These are phyloP conservation scores for Didymella segeticola DNA, from an alignment of 2,329 filamentous ascomycete genomes.

Conservation along the genomic window DNA sequence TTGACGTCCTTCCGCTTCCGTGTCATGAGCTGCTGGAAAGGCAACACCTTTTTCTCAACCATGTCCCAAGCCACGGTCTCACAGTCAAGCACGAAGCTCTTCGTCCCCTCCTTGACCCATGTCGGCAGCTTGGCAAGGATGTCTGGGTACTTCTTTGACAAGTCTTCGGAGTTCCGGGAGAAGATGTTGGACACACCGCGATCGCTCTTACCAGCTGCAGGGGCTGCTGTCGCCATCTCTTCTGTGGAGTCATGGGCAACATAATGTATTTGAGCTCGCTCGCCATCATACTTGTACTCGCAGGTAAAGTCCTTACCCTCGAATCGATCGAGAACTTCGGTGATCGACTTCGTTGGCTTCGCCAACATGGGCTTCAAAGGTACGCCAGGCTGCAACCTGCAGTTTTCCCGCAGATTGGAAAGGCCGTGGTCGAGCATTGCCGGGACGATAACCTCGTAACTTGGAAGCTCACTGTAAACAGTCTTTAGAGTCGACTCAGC, in stretches of 20 bases:
- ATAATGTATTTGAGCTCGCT: slow-evolving; percentile 98
- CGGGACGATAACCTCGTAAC: slow-evolving; percentile 93
- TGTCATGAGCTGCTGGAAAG: slow-evolving; percentile 98
- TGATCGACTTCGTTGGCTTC: slow-evolving; percentile 97
- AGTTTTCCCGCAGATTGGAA: slow-evolving; percentile 78
- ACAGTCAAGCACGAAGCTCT: slow-evolving; percentile 97
- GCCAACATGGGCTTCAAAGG: slow-evolving; percentile 98
- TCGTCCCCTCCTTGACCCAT: slow-evolving; percentile 90
- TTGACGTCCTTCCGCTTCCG: slow-evolving; percentile 98
- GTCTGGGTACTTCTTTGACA: slow-evolving; percentile 98
- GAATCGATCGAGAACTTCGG: slow-evolving; percentile 95
- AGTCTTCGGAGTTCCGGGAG: slow-evolving; percentile 93
- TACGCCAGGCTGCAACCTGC: slow-evolving; percentile 91
- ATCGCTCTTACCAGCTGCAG: slow-evolving; percentile 69
- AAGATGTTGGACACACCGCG: slow-evolving; percentile 90
- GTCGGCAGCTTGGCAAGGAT: slow-evolving; percentile 84
- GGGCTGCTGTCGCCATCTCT: slow-evolving; percentile 65
- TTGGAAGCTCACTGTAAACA: slow-evolving; percentile 92
- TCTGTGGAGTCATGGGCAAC: slow-evolving; percentile 80
- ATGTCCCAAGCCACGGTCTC: slow-evolving; percentile 98
- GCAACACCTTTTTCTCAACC: slow-evolving; percentile 91
- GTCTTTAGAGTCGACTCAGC: slow-evolving; percentile 87
- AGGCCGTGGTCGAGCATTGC: slow-evolving; percentile 88
- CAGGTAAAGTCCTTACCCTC: slow-evolving; percentile 96
- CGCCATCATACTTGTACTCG: slow-evolving; percentile 98